Evolutionary conservation across 345 rosid genomes (phyloP), one percentile per base, ranked within the genome.

Genomic region (Nasturtium officinale): DNA sequence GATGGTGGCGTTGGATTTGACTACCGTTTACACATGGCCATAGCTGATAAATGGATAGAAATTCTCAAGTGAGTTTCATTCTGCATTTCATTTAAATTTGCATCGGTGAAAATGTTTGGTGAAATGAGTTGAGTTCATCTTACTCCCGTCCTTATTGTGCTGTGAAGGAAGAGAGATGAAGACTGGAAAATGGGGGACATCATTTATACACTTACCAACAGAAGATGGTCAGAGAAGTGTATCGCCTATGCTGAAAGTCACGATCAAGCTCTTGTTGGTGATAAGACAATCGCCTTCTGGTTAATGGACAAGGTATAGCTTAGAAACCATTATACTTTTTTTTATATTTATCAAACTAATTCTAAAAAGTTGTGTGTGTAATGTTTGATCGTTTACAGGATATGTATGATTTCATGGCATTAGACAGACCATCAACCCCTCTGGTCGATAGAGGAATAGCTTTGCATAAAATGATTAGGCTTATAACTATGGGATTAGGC

Each of bases 1-100:
- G 96, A 91, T 83, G 98, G 97, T 56, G 98, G 98, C 25, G 91
- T 94, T 61, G 98, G 98, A 77, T 94, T 94, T 81, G 96, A 94
- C 84, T 94, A 91, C 80, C 96, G 98, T 48, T 79, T 94, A 73
- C 98, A 94, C 43, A 94, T 94, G 98, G 97, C 98, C 47, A 72
- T 94, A 77, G 92, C 98, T 69, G 98, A 94, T 81, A 94, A 94
- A 65, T 94, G 97, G 98, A 94, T 94, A 65, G 95, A 91, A 78
- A 80, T 94, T 71, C 95, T 94, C 61, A 71, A 94, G 98, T 91
- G 82, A 65, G 86, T 65, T 42, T 43, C 46, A 15, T 63, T 47
- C 63, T 58, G 28, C 68, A 54, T 46, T 65, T 58, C 42, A 25
- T 20, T 51, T 33, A 1, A 13, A 67, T 29, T 23, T 38, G 58